Conservation (phyloP, 202 grass and related monocot genomes). For the Saccharum hybrid region DNA sequence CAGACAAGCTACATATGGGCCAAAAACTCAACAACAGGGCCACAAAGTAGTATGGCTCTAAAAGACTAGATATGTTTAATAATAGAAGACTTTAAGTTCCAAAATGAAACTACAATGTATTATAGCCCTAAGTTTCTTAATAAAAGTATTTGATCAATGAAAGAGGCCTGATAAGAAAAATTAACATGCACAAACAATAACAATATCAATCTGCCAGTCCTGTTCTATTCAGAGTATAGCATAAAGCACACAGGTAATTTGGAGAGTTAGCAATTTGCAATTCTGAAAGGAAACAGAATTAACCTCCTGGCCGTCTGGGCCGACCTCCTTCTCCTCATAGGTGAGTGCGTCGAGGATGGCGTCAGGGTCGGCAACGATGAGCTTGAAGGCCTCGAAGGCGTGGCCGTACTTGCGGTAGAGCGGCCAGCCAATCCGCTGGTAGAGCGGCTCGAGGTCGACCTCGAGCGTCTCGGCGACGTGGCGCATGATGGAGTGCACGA, state of each 20-base stretch:
- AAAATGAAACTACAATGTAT: not conserved
- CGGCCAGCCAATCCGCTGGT: slow-evolving; percentile 79
- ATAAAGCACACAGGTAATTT: not conserved
- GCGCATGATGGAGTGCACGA: slow-evolving; percentile 98
- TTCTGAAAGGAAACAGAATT: not conserved
- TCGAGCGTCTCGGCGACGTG: slow-evolving; percentile 92
- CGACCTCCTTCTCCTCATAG: slow-evolving; percentile 71
- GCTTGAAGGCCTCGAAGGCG: slow-evolving; percentile 81
- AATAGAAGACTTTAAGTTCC: not conserved
- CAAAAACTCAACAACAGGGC: not conserved
- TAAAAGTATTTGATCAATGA: not conserved
- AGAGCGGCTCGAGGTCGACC: slow-evolving; percentile 86
- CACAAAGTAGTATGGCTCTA: not conserved
- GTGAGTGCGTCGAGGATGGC: slow-evolving; percentile 69
- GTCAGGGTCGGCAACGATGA: slow-evolving; percentile 76
- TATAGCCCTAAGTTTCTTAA: slow-evolving; percentile 9
- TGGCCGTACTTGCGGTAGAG: slow-evolving; percentile 95
- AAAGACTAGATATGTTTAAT: not conserved
- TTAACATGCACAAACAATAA: not conserved
- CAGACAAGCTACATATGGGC: not conserved
- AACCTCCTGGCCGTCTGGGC: slow-evolving; percentile 84
- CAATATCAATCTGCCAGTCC: not conserved
- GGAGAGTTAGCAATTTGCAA: not conserved
- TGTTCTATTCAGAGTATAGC: not conserved
- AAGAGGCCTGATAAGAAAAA: not conserved